Conservation (phyloP, 2,329 filamentous ascomycete genomes). For the Trichoderma cornu-damae region DNA sequence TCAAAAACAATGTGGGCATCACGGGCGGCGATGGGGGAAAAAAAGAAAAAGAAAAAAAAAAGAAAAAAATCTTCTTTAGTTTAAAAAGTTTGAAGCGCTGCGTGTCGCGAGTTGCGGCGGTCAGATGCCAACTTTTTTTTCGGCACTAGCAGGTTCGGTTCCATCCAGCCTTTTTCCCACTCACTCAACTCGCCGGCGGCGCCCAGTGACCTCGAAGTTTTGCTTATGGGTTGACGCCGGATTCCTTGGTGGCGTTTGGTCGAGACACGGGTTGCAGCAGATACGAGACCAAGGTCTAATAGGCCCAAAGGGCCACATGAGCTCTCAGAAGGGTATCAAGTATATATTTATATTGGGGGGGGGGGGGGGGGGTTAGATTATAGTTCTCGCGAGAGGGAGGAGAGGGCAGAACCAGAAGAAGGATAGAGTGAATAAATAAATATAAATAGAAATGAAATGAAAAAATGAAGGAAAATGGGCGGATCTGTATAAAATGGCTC, state of each 20-base stretch:
- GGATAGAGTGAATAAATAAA: too few species aligned
- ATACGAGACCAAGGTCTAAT: not conserved
- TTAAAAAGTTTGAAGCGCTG: not conserved
- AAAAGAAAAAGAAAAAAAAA: too few species aligned
- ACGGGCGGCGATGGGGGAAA: not conserved
- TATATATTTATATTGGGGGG: too few species aligned
- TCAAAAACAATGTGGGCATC: not conserved
- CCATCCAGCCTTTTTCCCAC: too few species aligned
- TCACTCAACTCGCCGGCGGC: too few species aligned
- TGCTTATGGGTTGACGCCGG: not conserved
- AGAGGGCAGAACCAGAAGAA: too few species aligned
- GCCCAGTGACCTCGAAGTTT: not conserved
- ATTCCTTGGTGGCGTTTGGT: not conserved
- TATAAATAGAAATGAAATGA: too few species aligned
- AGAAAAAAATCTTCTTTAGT: not conserved
- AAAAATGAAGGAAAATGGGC: too few species aligned
- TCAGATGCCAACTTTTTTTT: conserved; percentile 1
- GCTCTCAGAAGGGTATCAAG: not conserved
- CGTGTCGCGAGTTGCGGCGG: not conserved
- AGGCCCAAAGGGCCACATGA: not conserved
- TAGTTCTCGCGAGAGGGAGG: not conserved
- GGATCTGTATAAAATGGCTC: too few species aligned
- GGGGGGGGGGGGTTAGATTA: not conserved
- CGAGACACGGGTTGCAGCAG: conserved; percentile 5
- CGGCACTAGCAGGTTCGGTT: not conserved